Evolutionary conservation across 1,284 basidiomycete species (phyloP).

Genomic region (Moesziomyces sp.): DNA sequence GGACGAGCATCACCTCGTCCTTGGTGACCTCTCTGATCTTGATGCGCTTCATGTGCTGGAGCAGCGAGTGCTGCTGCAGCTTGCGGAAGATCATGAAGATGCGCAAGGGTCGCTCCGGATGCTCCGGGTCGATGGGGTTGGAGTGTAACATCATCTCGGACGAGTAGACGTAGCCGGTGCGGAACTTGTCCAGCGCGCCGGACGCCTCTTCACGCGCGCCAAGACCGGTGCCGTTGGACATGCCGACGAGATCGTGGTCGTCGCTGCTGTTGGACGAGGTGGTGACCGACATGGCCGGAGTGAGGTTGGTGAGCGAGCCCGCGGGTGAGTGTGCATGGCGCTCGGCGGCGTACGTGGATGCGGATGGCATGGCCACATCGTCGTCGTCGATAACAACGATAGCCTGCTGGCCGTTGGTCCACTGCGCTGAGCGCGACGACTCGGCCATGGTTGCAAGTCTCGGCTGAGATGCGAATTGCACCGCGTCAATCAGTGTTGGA

Average conservation of each 20-base stretch:
- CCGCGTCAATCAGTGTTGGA: no score
- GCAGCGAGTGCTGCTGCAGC: constrained; percentile 63
- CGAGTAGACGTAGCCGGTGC: constrained; percentile 84
- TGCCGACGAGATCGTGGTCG: neutral
- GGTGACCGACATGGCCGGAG: constrained; percentile 34
- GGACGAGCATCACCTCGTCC: constrained; percentile 86
- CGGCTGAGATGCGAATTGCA: no score
- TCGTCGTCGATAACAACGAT: constrained; percentile 36
- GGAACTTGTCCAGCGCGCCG: constrained; percentile 13
- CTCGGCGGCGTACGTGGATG: neutral
- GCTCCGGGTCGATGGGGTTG: constrained; percentile 71
- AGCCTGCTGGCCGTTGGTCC: constrained; percentile 8
- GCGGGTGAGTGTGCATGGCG: constrained; percentile 7
- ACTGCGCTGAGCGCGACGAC: neutral
- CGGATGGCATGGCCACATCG: constrained; percentile 1
- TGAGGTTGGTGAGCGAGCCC: constrained; percentile 20
- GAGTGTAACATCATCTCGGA: constrained; percentile 85
- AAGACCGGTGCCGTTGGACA: neutral
- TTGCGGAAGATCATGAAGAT: constrained; percentile 80
- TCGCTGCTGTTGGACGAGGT: constrained; percentile 15
- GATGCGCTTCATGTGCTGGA: constrained; percentile 81
- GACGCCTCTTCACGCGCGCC: neutral
- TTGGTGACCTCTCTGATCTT: constrained; percentile 79
- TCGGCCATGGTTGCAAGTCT: constrained; percentile 12
- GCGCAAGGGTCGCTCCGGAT: constrained; percentile 89